Conservation (phyloP, 208 protist species). For the Naegleria gruberi region DNA sequence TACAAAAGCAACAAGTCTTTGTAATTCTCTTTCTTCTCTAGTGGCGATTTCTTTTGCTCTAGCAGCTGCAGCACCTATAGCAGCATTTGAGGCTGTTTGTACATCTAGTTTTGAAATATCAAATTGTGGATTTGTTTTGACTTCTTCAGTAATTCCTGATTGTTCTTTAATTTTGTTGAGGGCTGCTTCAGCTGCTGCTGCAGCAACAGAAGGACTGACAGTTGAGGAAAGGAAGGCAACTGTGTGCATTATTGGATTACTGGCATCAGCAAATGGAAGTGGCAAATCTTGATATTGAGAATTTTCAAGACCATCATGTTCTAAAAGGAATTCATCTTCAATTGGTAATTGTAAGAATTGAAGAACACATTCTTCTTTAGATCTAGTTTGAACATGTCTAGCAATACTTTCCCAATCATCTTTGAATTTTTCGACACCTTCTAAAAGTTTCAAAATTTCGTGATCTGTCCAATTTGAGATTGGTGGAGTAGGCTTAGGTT, state of each 20-base stretch:
- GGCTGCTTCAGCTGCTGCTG: neutral
- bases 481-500: neutral
- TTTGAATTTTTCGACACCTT: constrained; percentile 3
- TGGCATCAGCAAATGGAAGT: constrained; percentile 8
- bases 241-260: constrained; percentile 22
- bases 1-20: neutral
- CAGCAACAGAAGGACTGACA: neutral
- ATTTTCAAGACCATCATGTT: neutral
- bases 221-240: constrained; percentile 12
- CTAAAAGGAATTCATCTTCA: constrained; percentile 19
- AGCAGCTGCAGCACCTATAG: neutral
- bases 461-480: constrained; percentile 1
- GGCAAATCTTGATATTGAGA: neutral
- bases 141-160: neutral
- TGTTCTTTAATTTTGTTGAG: neutral
- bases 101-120: constrained; percentile 1
- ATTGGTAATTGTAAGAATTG: constrained; percentile 27
- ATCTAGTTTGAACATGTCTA: neutral
- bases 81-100: neutral
- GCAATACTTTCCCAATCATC: constrained; percentile 20
- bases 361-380: constrained; percentile 21
- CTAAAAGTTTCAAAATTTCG: constrained; percentile 17
- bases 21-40: constrained; percentile 7
- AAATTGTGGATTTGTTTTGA: neutral
- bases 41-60: neutral